Evolutionary conservation across 1,139 yeast species (phyloP), one percentile per base, ranked within the genome.

Genomic region (Geotrichum reessii): DNA sequence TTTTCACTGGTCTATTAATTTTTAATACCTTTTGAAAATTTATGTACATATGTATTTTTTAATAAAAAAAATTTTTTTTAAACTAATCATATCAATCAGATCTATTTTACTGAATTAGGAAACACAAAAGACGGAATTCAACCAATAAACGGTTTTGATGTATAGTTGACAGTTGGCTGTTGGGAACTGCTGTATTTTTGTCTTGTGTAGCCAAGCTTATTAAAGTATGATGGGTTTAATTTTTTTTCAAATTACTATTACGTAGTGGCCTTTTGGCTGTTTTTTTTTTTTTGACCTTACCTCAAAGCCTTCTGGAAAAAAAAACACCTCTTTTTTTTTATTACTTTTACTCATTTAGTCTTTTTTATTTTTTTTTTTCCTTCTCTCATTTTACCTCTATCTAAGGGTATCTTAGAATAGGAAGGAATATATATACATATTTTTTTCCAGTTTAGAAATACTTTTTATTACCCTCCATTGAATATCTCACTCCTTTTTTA

Each of bases 291-390:
- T 28, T 47, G 50, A 25, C 50, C 27, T 47, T 28, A 25, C 33
- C 31, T 28, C 50, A 47, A 24, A 25, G 27, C 31, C 31, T 7
- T 47, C 17, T 22, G n/a, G 25, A 22, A 11, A 12, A 50, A 33
- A 50, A 50, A 50, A 44, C 37, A 37, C 53, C 37, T 46, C 46
- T 50, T 24, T 27, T 27, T 33, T 11, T 47, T 27, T 27, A 14
- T 25, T 17, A 19, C 17, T 2, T 40, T 28, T 28, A 19, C 44
- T 28, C 25, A 19, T 46, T 21, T 28, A 17, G 19, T 28, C 19
- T 21, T 47, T 49, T 17, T 42, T 1, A 37, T 14, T 25, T 19
- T 11, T 37, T 40, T 50, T 28, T 27, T 40, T n/a, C n/a, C n/a
- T n/a, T n/a, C n/a, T n/a, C n/a, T n/a, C n/a, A n/a, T 12, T 40